Base-by-base conservation (phyloP, 345 rosid genomes). In the Eucalyptus erythrocorys region DNA sequence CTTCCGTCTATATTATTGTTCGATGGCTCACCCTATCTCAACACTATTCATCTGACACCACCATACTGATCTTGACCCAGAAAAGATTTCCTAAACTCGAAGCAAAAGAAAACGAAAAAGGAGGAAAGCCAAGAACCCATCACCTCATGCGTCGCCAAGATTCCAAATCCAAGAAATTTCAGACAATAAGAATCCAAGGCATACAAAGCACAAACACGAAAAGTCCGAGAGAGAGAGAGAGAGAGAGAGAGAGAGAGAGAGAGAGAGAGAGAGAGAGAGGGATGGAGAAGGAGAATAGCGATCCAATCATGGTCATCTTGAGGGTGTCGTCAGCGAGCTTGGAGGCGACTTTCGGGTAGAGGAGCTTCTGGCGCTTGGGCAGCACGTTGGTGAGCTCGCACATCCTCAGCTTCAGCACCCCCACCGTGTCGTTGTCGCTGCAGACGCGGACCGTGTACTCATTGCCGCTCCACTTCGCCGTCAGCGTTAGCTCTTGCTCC, bases 241-340 rank as follows among this genome's bases (percentile, higher is more conserved):
- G 85, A 80, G 51, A 87, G 32, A 59, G 50, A 43, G 50, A 45
- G 59, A 88, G 79, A 26, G n/a, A n/a, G n/a, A n/a, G 47, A 30
- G 50, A 37, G 85, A 34, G 0, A 34, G 49, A 34, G 85, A 85
- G 64, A 87, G 30, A 51, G 51, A n/a, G 61, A 48, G 43, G 87
- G 81, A 22, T 10, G 3, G 57, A 34, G 32, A 34, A 17, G 15
- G 64, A 53, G 80, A 88, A 50, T 48, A n/a, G 59, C 43, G 88
- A 95, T 94, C 99, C 98, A 88, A 96, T 98, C 98, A 96, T 98
- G 82, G 98, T 98, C 98, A 98, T 98, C 93, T 98, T 96, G 89
- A 95, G 88, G 57, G 95, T 88, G 86, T 95, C 98, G 86, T 96
- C 97, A 71, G 99, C 90, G 90, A 98, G 97, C 89, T 93, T 96